Base-by-base conservation (phyloP, 192 early-diverging fungal species). In the Umbelopsis sp. region DNA sequence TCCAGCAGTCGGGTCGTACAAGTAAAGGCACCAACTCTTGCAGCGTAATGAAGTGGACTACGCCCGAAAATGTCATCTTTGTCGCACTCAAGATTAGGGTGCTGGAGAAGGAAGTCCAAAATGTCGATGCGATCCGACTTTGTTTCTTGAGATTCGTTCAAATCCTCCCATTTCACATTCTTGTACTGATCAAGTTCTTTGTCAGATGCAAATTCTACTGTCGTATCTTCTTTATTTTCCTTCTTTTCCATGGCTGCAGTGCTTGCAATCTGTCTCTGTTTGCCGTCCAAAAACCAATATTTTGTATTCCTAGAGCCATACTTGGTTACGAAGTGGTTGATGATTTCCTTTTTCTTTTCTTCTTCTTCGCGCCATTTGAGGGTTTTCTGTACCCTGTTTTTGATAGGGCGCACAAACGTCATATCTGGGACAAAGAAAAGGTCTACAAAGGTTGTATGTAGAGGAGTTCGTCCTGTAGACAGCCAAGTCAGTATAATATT, bases 21-120 rank as follows among this genome's bases (percentile, higher is more conserved):
- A 5, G 81, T 83, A 31, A 82, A 87, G 11, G 87, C 81, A 21
- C 85, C 85, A 8, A 80, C 71, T 22, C 71, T 51, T 5, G 75
- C 84, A 25, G 87, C 85, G 65, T 88, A 88, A 69, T 88, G 87
- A 24, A 88, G 69, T 14, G 85, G 81, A 1, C 80, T 84, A 24
- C 87, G 45, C 2, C 87, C 87, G 71, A 88, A 85, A 10, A 54
- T 71, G 71, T 88, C 87, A 6, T 47, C 59, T 8, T 73, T 20
- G 45, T 87, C 81, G 4, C 74, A 50, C 44, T 75, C 20, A 14
- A 84, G 73, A 16, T 65, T 38, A 20, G 66, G 41, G 10, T 68
- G 44, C n/a, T 38, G 45, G 8, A 73, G 62, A n/a, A 88, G 45
- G 24, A 71, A 84, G 14, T 69, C 77, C 5, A 88, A 62, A 38